A percentile compares a stretch with the other conserved stretches of the same genome.
Conservation (phyloP, 257 asterid genomes). For the Schizonepeta tenuifolia region DNA sequence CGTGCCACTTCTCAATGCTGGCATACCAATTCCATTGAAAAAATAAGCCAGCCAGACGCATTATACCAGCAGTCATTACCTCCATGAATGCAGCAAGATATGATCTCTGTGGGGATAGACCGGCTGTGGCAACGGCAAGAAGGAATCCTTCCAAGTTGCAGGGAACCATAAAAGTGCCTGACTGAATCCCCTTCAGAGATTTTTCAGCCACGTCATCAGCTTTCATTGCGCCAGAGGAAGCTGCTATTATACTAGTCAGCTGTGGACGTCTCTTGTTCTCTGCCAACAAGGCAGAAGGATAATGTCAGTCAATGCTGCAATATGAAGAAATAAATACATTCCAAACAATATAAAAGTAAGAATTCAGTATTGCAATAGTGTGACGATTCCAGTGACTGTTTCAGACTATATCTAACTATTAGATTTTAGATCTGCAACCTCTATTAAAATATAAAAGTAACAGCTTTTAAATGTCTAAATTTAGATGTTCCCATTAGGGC, state of each 20-base stretch:
- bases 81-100: conserved; percentile 77
- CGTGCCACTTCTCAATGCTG: conserved; percentile 66
- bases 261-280: conserved; percentile 83
- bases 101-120: conserved; percentile 94
- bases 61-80: conserved; percentile 59
- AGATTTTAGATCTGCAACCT: neutral
- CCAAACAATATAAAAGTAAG: neutral
- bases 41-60: conserved; percentile 71
- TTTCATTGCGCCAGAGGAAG: conserved; percentile 93
- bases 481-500: neutral
- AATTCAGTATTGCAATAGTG: neutral
- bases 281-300: conserved; percentile 45
- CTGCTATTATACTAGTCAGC: conserved; percentile 78
- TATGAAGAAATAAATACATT: neutral
- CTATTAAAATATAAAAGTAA: neutral
- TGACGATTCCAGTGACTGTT: neutral
- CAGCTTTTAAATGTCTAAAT: neutral
- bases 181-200: conserved; percentile 66
- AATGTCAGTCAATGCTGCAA: neutral
- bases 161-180: conserved; percentile 69
- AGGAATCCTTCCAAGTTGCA: conserved; percentile 83
- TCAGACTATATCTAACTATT: neutral
- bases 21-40: conserved; percentile 92
- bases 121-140: conserved; percentile 78
- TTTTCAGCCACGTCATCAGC: conserved; percentile 85